These are phyloP conservation scores for Sparassis latifolia DNA, from an alignment of 1,284 basidiomycete species.

Conservation along the genomic window DNA sequence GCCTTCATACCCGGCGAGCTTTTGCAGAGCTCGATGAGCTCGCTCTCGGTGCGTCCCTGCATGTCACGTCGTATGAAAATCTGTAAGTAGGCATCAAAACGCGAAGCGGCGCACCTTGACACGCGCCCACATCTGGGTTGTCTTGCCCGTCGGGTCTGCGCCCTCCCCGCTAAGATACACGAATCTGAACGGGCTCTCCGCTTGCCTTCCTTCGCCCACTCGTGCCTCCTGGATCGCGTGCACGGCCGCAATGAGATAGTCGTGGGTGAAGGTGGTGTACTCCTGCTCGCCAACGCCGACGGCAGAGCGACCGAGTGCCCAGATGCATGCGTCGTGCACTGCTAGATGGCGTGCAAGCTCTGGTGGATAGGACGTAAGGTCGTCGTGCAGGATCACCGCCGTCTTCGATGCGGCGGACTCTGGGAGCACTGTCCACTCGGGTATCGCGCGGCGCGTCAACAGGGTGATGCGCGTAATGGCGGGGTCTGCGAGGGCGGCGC, in stretches of 20 bases:
- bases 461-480: constrained; percentile 29
- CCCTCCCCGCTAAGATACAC: constrained; percentile 29
- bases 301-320: constrained; percentile 31
- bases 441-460: constrained; percentile 26
- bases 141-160: constrained; percentile 27
- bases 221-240: constrained; percentile 26
- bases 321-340: constrained; percentile 33
- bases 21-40: constrained; percentile 18
- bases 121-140: constrained; percentile 24
- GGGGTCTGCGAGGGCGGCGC: constrained; percentile 30
- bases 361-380: constrained; percentile 30
- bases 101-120: constrained; percentile 25
- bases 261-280: constrained; percentile 32
- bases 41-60: constrained; percentile 26
- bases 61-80: neutral
- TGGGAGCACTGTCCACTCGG: constrained; percentile 27
- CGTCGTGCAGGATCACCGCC: constrained; percentile 25
- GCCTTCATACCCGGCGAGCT: constrained; percentile 15
- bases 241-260: constrained; percentile 27
- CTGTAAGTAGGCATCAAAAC: neutral
- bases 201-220: constrained; percentile 15
- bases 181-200: constrained; percentile 26
- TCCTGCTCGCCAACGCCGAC: constrained; percentile 29
- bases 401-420: constrained; percentile 25
- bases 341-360: constrained; percentile 26